Conservation (phyloP, 2,329 filamentous ascomycete genomes). For the Trichoderma polysporum region DNA sequence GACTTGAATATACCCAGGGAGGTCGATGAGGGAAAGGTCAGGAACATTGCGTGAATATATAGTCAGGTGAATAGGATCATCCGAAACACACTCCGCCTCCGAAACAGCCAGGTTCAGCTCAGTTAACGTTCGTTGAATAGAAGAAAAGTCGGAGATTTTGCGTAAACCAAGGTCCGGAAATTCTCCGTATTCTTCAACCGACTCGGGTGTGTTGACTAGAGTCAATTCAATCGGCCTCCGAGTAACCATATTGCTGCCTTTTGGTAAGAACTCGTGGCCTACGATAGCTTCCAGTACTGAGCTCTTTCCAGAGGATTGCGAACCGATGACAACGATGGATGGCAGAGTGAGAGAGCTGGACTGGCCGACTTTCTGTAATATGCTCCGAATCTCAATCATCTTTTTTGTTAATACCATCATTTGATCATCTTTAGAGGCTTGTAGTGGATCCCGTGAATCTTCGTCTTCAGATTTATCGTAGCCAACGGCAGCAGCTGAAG, state of each 20-base stretch:
- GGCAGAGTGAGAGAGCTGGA: slow-evolving; percentile 84
- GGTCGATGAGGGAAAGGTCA: slow-evolving; percentile 90
- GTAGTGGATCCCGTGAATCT: slow-evolving; percentile 59
- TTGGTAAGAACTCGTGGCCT: slow-evolving; percentile 94
- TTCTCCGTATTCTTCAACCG: slow-evolving; percentile 87
- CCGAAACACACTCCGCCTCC: slow-evolving; percentile 85
- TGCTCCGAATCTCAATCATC: slow-evolving; percentile 97
- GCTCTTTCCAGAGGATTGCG: slow-evolving; percentile 96
- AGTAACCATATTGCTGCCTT: slow-evolving; percentile 99
- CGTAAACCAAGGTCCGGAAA: slow-evolving; percentile 89
- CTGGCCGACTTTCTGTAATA: slow-evolving; percentile 88
- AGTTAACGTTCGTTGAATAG: slow-evolving; percentile 89
- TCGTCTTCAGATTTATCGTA: slow-evolving; percentile 69
- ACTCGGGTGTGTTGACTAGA: slow-evolving; percentile 88
- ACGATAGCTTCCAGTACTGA: slow-evolving; percentile 96
- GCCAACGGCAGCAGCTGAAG: slow-evolving; percentile 75
- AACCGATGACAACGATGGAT: slow-evolving; percentile 98
- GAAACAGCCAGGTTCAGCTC: slow-evolving; percentile 94
- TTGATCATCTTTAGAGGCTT: slow-evolving; percentile 83
- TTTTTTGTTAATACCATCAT: slow-evolving; percentile 99
- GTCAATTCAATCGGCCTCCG: slow-evolving; percentile 93
- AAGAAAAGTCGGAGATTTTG: slow-evolving; percentile 86
- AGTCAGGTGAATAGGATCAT: slow-evolving; percentile 93
- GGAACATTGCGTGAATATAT: slow-evolving; percentile 96
- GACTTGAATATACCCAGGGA: slow-evolving; percentile 97